These are phyloP conservation scores for Starmerella cellae DNA, from an alignment of 805 yeast species.

Conservation along the genomic window DNA sequence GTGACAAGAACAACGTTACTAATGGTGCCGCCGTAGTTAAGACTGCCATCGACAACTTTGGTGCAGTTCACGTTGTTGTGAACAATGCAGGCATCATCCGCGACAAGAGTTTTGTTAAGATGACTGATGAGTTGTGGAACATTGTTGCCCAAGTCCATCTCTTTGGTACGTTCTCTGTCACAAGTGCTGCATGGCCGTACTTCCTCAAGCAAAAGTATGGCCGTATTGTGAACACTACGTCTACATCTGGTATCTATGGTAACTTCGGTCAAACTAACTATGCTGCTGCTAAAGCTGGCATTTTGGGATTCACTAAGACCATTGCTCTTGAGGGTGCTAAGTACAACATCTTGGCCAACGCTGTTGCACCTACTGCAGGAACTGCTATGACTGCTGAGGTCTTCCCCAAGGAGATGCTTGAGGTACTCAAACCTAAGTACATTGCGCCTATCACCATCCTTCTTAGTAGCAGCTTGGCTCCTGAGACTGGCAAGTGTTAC, in stretches of 20 bases:
- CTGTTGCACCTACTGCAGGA: constrained; percentile 94
- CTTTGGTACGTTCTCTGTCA: constrained; percentile 63
- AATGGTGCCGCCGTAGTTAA: constrained; percentile 64
- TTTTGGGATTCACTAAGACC: constrained; percentile 72
- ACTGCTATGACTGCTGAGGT: constrained; percentile 92
- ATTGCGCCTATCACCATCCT: constrained; percentile 83
- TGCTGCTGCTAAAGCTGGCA: constrained; percentile 83
- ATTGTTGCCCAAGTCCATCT: constrained; percentile 71
- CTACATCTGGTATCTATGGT: constrained; percentile 95
- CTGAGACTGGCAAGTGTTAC: constrained; percentile 65
- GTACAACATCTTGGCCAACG: constrained; percentile 59
- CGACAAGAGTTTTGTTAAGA: constrained; percentile 74
- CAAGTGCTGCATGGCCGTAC: constrained; percentile 87
- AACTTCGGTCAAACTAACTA: constrained; percentile 96
- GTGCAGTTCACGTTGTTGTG: constrained; percentile 70
- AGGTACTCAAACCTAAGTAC: constrained; percentile 70
- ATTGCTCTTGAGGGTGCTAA: constrained; percentile 84
- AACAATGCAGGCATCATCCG: constrained; percentile 93
- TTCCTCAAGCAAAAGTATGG: constrained; percentile 70
- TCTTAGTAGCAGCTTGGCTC: constrained; percentile 60
- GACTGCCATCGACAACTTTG: constrained; percentile 63
- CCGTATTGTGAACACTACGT: constrained; percentile 72
- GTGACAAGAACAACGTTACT: constrained; percentile 71
- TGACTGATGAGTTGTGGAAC: constrained; percentile 76
- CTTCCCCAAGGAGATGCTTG: constrained; percentile 64